These are phyloP conservation scores for Pterocarpus santalinus DNA, from an alignment of 306 rosid genomes.

Conservation along the genomic window DNA sequence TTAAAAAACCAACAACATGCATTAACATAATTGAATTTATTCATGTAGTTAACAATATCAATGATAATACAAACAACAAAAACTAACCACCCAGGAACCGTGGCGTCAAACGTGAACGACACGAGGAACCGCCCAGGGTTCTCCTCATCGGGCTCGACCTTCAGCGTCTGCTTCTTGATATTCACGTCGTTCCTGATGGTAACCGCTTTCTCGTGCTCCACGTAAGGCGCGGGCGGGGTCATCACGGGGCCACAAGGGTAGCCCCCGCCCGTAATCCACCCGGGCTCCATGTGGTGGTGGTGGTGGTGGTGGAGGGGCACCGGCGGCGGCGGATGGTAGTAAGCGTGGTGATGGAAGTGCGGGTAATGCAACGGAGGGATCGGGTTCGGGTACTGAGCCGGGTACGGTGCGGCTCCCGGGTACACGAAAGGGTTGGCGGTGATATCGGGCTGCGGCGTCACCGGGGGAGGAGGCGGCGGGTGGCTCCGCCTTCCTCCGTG, in stretches of 20 bases:
- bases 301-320: constrained; percentile 33
- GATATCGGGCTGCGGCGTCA: constrained; percentile 76
- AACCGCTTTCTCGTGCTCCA: constrained; percentile 94
- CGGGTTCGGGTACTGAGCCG: constrained; percentile 60
- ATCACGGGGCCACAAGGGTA: constrained; percentile 65
- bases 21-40: background rate
- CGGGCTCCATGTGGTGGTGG: constrained; percentile 38
- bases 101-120: constrained; percentile 83
- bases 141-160: constrained; percentile 77
- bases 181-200: constrained; percentile 90
- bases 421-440: constrained; percentile 64
- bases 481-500: constrained; percentile 58
- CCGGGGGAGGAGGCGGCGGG: constrained; percentile 69
- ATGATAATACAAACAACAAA: background rate
- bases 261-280: constrained; percentile 62
- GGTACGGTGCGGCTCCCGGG: constrained; percentile 71
- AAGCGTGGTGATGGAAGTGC: constrained; percentile 50
- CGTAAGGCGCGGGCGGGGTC: constrained; percentile 64
- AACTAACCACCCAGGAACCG: constrained; percentile 84
- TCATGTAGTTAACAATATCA: background rate
- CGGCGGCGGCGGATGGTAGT: constrained; percentile 48
- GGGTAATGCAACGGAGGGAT: constrained; percentile 45
- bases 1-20: background rate
- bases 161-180: constrained; percentile 87
- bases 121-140: constrained; percentile 79